Conservation (phyloP, 345 rosid genomes). For the Corchorus capsularis region DNA sequence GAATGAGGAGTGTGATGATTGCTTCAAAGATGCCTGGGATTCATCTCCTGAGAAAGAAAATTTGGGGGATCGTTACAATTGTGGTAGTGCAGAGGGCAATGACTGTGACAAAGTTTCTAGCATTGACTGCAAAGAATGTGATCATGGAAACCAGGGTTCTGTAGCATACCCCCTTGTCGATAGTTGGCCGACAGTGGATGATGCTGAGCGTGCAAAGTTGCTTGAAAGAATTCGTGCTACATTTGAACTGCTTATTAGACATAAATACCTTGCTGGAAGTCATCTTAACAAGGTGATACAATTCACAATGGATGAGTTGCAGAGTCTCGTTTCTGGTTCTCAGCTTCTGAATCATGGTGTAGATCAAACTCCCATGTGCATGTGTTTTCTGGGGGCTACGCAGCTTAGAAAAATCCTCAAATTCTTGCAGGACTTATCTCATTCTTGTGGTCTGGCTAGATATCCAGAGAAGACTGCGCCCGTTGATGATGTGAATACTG, state of each 20-base stretch:
- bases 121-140: slow-evolving; percentile 36
- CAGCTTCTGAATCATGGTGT: slow-evolving; percentile 61
- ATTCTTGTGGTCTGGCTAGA: slow-evolving; percentile 72
- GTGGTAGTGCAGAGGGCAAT: slow-evolving; percentile 29
- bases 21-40: slow-evolving; percentile 85
- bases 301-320: slow-evolving; percentile 75
- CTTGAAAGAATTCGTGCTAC: slow-evolving; percentile 66
- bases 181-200: slow-evolving; percentile 77
- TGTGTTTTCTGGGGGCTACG: slow-evolving; percentile 78
- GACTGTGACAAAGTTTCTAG: slow-evolving; percentile 34
- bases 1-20: slow-evolving; percentile 56
- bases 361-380: slow-evolving; percentile 70
- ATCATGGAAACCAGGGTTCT: slow-evolving; percentile 41
- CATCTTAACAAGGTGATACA: slow-evolving; percentile 80
- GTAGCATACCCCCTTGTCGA: slow-evolving; percentile 40
- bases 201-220: slow-evolving; percentile 74
- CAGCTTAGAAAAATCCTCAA: slow-evolving; percentile 82
- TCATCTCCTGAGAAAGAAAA: slow-evolving; percentile 67
- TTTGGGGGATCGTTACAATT: slow-evolving; percentile 42
- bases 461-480: slow-evolving; percentile 58
- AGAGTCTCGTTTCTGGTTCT: slow-evolving; percentile 61
- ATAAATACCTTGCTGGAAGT: slow-evolving; percentile 77
- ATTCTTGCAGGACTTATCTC: slow-evolving; percentile 84
- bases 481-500: slow-evolving; percentile 46
- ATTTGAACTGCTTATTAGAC: slow-evolving; percentile 71